Conservation (phyloP, 2,329 filamentous ascomycete species). For the Penicillium nordicum region DNA sequence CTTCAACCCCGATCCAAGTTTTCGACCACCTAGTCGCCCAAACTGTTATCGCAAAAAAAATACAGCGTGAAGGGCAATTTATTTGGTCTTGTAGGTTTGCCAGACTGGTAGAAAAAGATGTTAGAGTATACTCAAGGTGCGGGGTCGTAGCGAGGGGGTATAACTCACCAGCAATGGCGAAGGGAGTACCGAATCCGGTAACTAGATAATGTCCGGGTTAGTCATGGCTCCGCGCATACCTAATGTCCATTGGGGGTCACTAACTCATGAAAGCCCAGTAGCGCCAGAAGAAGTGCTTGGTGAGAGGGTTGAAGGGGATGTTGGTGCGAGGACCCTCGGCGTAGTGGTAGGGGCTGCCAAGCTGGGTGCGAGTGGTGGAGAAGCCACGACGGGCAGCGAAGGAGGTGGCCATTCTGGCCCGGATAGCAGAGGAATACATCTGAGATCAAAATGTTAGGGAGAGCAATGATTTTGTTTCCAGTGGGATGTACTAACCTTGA, state of each 20-base stretch:
- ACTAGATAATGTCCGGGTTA: slow-evolving; percentile 46
- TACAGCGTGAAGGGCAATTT: slow-evolving; percentile 23
- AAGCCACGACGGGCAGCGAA: slow-evolving; percentile 86
- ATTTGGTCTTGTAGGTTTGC: slow-evolving; percentile 63
- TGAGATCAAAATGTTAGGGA: slow-evolving; percentile 42
- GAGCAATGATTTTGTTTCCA: slow-evolving; percentile 28
- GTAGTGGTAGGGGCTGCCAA: slow-evolving; percentile 95
- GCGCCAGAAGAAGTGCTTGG: slow-evolving; percentile 74
- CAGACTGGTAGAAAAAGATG: slow-evolving; percentile 50
- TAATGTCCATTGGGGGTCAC: slow-evolving; percentile 25
- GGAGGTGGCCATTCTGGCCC: slow-evolving; percentile 58
- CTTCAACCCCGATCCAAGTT: slow-evolving; percentile 22
- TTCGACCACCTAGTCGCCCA: slow-evolving; percentile 21
- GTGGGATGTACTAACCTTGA: slow-evolving; percentile 31
- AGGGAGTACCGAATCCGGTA: slow-evolving; percentile 57
- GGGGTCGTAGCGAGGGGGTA: background rate
- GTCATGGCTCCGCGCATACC: slow-evolving; percentile 17
- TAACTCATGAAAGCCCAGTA: slow-evolving; percentile 79
- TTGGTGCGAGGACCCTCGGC: slow-evolving; percentile 92
- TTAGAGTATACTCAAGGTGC: slow-evolving; percentile 22
- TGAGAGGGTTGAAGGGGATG: slow-evolving; percentile 94
- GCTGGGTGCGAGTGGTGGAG: slow-evolving; percentile 80
- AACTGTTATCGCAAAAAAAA: slow-evolving; percentile 19
- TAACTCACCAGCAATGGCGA: slow-evolving; percentile 61
- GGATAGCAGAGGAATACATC: slow-evolving; percentile 71